Percentiles rank a stretch among this genome's conserved stretches.
These are phyloP conservation scores for Polytolypa hystricis DNA, from an alignment of 2,329 filamentous ascomycete genomes.

Conservation along the genomic window DNA sequence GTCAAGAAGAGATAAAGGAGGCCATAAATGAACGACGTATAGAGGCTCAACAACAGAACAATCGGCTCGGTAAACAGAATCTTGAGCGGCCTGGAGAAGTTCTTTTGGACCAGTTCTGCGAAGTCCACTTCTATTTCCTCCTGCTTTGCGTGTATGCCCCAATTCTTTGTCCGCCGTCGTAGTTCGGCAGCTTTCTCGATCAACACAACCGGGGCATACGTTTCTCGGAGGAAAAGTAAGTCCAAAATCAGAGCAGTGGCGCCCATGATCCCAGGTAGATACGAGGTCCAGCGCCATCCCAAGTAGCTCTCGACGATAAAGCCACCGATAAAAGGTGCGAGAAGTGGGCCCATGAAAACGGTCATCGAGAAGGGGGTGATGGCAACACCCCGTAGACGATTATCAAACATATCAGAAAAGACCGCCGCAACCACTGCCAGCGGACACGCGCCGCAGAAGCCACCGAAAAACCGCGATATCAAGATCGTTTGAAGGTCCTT, in stretches of 20 bases:
- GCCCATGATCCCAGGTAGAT: conserved; percentile 47
- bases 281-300: conserved; percentile 46
- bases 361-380: conserved; percentile 43
- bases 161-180: conserved; percentile 45
- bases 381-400: conserved; percentile 32
- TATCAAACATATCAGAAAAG: conserved; percentile 47
- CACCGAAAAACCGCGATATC: conserved; percentile 42
- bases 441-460: conserved; percentile 44
- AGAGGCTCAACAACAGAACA: conserved; percentile 30
- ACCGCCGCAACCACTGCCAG: conserved; percentile 44
- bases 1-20: conserved; percentile 25
- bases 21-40: conserved; percentile 27
- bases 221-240: conserved; percentile 45
- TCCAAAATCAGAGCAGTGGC: conserved; percentile 38
- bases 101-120: conserved; percentile 39
- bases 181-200: conserved; percentile 46
- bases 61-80: conserved; percentile 36
- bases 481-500: conserved; percentile 45
- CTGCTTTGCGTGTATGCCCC: conserved; percentile 51
- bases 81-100: conserved; percentile 39
- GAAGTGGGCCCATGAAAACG: conserved; percentile 42
- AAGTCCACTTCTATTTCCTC: conserved; percentile 46
- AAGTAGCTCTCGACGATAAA: conserved; percentile 42
- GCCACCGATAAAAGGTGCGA: conserved; percentile 45
- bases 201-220: conserved; percentile 48